phyloP scores from a whole-genome alignment of 2,329 filamentous ascomycete genomes.

The Paracorniculantispora psalliotae region DNA sequence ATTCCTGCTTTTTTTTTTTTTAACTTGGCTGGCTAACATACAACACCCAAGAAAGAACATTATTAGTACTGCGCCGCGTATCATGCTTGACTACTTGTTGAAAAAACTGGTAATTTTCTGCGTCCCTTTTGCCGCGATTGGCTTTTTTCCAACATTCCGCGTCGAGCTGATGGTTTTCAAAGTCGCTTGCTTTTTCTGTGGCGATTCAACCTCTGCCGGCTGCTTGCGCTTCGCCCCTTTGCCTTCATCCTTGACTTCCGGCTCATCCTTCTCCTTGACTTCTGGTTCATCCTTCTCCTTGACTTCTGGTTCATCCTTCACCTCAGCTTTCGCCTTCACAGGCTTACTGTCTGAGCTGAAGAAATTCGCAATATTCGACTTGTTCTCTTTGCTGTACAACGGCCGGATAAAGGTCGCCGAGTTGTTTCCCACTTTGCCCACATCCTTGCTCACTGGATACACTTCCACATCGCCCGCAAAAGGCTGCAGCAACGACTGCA shows the following conservation, averaged over 20 bases:
- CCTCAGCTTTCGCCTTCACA: too few species aligned
- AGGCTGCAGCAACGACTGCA: conserved; percentile 76
- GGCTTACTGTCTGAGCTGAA: conserved; percentile 43
- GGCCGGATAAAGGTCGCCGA: conserved; percentile 80
- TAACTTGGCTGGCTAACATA: too few species aligned
- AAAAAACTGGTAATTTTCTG: conserved; percentile 5
- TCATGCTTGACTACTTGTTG: not conserved
- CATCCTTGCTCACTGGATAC: conserved; percentile 81
- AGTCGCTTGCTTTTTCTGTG: not conserved
- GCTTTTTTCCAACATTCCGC: not conserved
- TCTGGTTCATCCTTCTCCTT: not conserved
- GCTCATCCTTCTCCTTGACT: not conserved
- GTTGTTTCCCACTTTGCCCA: conserved; percentile 92
- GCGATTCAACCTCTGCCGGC: not conserved
- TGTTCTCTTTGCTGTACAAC: conserved; percentile 79
- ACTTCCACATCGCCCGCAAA: conserved; percentile 74
- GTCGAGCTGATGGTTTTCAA: not conserved
- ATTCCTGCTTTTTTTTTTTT: not conserved
- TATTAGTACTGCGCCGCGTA: not conserved
- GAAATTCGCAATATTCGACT: conserved; percentile 90
- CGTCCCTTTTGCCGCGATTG: not conserved
- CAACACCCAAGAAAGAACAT: not conserved
- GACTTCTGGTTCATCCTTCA: not conserved
- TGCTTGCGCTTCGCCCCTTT: not conserved
- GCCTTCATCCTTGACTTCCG: not conserved